Percentiles rank a stretch among this genome's conserved stretches.
Evolutionary conservation across 1,139 yeast species (phyloP).

Genomic region (Taiozyma sp.): DNA sequence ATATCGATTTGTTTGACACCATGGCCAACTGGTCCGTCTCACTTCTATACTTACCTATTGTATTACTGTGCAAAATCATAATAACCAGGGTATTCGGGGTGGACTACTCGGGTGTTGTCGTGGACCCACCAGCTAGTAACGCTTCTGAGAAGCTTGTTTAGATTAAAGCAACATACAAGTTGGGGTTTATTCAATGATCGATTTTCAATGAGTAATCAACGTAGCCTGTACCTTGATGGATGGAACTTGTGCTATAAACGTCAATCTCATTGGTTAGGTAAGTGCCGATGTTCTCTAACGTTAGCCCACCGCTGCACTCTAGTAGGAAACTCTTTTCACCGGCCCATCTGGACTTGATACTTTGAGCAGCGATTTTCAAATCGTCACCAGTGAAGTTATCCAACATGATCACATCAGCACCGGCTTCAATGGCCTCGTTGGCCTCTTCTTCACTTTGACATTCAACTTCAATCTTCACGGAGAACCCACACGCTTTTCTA

Average conservation of each 20-base stretch:
- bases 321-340: constrained; percentile 56
- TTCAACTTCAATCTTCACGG: constrained; percentile 90
- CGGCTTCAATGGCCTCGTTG: constrained; percentile 86
- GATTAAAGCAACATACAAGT: not conserved
- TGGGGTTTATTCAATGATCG: constrained; percentile 31
- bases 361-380: constrained; percentile 60
- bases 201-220: constrained; percentile 85
- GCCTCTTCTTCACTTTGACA: constrained; percentile 83
- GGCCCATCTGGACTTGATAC: constrained; percentile 53
- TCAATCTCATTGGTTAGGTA: constrained; percentile 80
- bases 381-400: constrained; percentile 78
- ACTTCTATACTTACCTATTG: no score
- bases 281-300: constrained; percentile 56
- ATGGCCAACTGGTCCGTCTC: no score
- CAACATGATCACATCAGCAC: constrained; percentile 94
- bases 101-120: no score
- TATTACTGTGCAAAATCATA: not conserved
- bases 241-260: constrained; percentile 86
- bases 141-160: not conserved
- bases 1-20: no score
- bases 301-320: constrained; percentile 92
- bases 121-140: no score
- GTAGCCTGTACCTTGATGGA: constrained; percentile 84
- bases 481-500: constrained; percentile 78
- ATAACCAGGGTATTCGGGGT: not conserved